phyloP scores from a whole-genome alignment of 2,329 filamentous ascomycete species.

The Fonsecaea monophora region DNA sequence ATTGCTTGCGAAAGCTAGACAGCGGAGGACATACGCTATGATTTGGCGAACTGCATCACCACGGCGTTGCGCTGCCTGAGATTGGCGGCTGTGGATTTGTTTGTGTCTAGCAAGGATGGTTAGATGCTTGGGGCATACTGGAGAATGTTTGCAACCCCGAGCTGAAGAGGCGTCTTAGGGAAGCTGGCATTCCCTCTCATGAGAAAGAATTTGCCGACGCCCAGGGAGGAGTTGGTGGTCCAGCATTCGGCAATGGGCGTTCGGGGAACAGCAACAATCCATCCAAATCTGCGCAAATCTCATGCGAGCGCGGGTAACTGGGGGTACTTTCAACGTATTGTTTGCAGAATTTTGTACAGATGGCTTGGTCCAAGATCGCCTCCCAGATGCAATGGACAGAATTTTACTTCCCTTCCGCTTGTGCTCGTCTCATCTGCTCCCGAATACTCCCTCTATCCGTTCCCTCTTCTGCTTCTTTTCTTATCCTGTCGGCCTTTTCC shows the following conservation, averaged over 20 bases:
- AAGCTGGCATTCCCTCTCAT: conserved; percentile 9
- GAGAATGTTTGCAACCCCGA: not conserved
- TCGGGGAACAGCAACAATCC: not conserved
- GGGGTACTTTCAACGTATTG: conserved; percentile 3
- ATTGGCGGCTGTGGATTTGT: conserved; percentile 2
- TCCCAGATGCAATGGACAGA: not conserved
- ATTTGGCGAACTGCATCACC: conserved; percentile 13
- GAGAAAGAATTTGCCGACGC: not conserved
- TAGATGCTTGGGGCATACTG: not conserved
- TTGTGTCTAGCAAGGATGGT: not conserved
- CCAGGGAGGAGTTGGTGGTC: not conserved
- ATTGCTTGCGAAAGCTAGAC: not conserved
- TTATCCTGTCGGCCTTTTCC: conserved; percentile 46
- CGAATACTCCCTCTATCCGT: conserved; percentile 45
- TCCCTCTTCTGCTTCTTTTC: conserved; percentile 49
- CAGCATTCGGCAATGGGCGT: not conserved
- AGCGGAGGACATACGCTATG: not conserved
- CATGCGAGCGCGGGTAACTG: not conserved
- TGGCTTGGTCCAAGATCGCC: not conserved
- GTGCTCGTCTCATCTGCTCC: conserved; percentile 51
- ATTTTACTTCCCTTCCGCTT: conserved; percentile 33
- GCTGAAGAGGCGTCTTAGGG: not conserved
- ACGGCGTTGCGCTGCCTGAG: conserved; percentile 8
- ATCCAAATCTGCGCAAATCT: conserved; percentile 5
- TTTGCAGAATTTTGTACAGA: conserved; percentile 10